Base-by-base conservation (phyloP, 768 basidiomycete species). In the Mycena capillaripes region DNA sequence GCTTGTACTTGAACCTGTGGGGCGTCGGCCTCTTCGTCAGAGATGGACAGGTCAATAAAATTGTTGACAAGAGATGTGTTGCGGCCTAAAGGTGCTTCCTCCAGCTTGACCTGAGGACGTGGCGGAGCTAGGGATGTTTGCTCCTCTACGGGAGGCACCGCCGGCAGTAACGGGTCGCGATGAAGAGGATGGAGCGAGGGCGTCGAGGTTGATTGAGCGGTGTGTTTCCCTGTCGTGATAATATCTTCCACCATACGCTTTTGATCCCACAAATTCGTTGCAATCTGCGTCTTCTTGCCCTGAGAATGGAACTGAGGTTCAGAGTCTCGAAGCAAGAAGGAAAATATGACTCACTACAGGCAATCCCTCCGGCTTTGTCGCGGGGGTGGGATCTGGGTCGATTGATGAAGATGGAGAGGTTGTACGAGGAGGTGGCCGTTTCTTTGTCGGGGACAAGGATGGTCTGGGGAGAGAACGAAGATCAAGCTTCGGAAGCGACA, bases 201-300 rank as follows among this genome's bases (percentile, higher is more conserved):
- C 12, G n/a, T 61, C n/a, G 38, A 40, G 8, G 48, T 21, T 19
- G 59, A 61, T 19, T 25, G 46, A 8, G 56, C 62, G 17, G 53
- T 69, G 27, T 59, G 71, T 29, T 72, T 36, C 55, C 61, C 71
- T n/a, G 55, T 53, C 5, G 53, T 53, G 23, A 68, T 72, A 27
- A 72, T 69, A 6, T 46, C 71, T 12, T 68, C 66, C 14, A 69
- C 71, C 10, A 72, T 44, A 60, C 57, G 64, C 3, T 53, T 23
- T 50, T 63, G 71, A 4, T 50, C 48, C 53, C 32, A 53, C n/a
- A 8, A 32, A 56, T 23, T 32, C 21, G 32, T 12, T 21, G 30
- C 21, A 38, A 29, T 48, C 32, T 34, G 32, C 32, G 32, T 10
- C 21, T 34, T 48, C 60, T 61, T 46, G 27, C n/a, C 21, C 44